These are phyloP conservation scores for Arthrobotrys megalospora DNA, from an alignment of 2,329 filamentous ascomycete species.

Conservation along the genomic window DNA sequence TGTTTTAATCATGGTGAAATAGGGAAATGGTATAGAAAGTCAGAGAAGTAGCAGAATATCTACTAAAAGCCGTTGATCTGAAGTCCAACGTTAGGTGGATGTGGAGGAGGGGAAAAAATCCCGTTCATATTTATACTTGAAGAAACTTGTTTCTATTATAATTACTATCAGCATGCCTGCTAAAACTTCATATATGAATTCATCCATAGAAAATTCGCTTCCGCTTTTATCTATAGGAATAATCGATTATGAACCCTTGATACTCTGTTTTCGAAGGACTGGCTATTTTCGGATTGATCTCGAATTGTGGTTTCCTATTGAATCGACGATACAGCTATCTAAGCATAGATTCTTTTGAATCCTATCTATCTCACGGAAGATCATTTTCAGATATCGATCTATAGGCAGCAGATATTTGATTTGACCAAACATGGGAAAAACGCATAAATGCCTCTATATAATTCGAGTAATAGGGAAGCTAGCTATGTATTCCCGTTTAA, in stretches of 20 bases:
- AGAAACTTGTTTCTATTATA: not conserved
- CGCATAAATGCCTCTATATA: not conserved
- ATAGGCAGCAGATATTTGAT: slow-evolving; percentile 8
- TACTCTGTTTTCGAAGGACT: no score
- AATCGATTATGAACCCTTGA: not conserved
- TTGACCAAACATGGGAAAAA: not conserved
- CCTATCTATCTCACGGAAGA: no score
- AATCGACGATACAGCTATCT: not conserved
- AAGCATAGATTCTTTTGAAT: not conserved
- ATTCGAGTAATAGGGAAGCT: slow-evolving; percentile 2
- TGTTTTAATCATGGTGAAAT: not conserved
- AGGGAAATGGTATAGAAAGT: not conserved
- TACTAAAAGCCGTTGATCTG: no score
- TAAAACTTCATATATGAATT: not conserved
- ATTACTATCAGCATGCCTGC: not conserved
- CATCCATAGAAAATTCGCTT: not conserved
- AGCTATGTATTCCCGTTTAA: not conserved
- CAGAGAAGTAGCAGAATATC: slow-evolving; percentile 1
- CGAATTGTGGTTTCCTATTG: no score
- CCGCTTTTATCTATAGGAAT: not conserved
- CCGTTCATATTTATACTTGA: not conserved
- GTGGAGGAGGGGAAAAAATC: not conserved
- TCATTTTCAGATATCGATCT: not conserved
- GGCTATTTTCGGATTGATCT: no score
- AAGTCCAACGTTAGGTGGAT: not conserved